A percentile compares a stretch with the other conserved stretches of the same genome.
Evolutionary conservation across 176 grass and related monocot genomes (phyloP).

Genomic region (Thinopyrum elongatum): DNA sequence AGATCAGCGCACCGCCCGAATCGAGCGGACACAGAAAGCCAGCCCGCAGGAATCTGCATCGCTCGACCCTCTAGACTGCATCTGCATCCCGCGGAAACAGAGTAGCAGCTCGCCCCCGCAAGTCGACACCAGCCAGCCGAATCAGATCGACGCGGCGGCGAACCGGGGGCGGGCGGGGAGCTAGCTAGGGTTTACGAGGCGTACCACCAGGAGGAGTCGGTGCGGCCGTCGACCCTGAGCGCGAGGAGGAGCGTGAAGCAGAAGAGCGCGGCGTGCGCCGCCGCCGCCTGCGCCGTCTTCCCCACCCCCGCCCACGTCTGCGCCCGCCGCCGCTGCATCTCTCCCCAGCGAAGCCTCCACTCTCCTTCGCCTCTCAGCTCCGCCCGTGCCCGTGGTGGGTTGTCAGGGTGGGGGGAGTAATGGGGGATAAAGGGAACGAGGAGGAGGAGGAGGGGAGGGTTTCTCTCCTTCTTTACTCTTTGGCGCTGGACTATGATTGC

Average conservation of each 20-base stretch:
- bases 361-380: background rate
- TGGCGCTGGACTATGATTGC: constrained; percentile 14
- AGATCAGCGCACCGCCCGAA: background rate
- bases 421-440: constrained; percentile 8
- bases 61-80: background rate
- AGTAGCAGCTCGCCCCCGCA: background rate
- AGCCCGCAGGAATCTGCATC: background rate
- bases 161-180: background rate
- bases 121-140: background rate
- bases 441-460: background rate
- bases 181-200: constrained; percentile 39
- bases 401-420: background rate
- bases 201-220: constrained; percentile 87
- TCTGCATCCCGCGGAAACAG: background rate
- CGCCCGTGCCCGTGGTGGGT: background rate
- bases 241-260: constrained; percentile 89
- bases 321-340: constrained; percentile 71
- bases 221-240: constrained; percentile 67
- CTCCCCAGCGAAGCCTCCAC: background rate
- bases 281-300: constrained; percentile 83
- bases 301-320: constrained; percentile 82
- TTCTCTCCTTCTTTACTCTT: background rate
- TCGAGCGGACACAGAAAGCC: background rate
- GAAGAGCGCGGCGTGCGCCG: constrained; percentile 74
- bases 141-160: background rate